phyloP scores from a whole-genome alignment of 2,329 filamentous ascomycete genomes.

The Nemania sp. region DNA sequence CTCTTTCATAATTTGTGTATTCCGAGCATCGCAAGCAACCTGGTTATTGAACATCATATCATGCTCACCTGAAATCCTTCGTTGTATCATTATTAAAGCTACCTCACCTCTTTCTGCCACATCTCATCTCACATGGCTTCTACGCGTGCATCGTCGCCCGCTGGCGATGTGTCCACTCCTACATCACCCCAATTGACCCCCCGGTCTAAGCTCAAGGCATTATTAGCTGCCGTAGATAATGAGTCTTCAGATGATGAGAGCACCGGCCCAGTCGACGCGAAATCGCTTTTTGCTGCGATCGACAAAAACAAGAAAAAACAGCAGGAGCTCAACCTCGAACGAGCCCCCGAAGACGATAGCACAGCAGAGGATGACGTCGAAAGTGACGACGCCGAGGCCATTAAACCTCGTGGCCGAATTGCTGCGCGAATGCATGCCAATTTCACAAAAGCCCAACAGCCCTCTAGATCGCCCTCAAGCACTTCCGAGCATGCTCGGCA shows the following conservation, averaged over 20 bases:
- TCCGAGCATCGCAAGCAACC: neutral
- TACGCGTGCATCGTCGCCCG: conserved; percentile 51
- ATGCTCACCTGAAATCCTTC: conserved; percentile 29
- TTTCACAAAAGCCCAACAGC: conserved; percentile 19
- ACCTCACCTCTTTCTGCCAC: neutral
- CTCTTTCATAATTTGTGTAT: conserved; percentile 2
- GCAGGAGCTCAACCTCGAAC: conserved; percentile 19
- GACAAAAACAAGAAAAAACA: conserved; percentile 27
- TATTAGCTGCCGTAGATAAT: conserved; percentile 54
- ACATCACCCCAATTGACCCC: conserved; percentile 54
- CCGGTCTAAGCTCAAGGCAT: conserved; percentile 58
- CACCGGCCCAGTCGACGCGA: conserved; percentile 32
- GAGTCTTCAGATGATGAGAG: conserved; percentile 51
- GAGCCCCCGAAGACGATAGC: conserved; percentile 40
- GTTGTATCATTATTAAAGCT: neutral
- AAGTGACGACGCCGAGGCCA: conserved; percentile 44
- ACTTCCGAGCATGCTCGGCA: conserved; percentile 4
- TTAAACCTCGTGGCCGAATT: conserved; percentile 46
- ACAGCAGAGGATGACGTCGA: conserved; percentile 43
- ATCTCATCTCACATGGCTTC: conserved; percentile 51
- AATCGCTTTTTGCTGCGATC: conserved; percentile 34
- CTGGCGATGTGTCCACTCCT: conserved; percentile 47
- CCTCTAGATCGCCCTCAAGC: conserved; percentile 13
- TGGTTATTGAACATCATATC: conserved; percentile 21
- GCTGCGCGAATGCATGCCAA: conserved; percentile 42